Evolutionary conservation across 169 alveolate genomes (phyloP), one percentile per base, ranked within the genome.

Genomic region (Theileria orientalis): DNA sequence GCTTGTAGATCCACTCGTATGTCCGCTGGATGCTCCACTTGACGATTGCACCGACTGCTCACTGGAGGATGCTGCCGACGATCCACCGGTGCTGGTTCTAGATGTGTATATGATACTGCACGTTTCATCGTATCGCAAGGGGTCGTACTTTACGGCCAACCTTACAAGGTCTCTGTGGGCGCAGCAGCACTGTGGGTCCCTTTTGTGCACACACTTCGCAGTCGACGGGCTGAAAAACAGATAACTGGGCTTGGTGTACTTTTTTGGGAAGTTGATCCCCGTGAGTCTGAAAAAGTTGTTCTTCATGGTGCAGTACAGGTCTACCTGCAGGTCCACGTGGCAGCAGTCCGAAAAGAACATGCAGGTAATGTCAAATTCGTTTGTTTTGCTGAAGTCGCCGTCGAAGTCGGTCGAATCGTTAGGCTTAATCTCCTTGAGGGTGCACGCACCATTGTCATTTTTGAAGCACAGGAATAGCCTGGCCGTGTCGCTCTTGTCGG

Each of bases 251-350:
- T 49, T 33, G n/a, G 1, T 7, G 2, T 2, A 67, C 29, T 67
- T 67, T 33, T 23, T 67, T 3, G 62, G 62, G 19, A 40, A 67
- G 40, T 67, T 67, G 32, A 44, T 32, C 27, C 59, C 75, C 3
- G 69, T 19, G 2, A 67, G 47, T 21, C 75, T 32, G 44, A 19
- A 67, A 8, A 13, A 67, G 69, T 32, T 49, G 32, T 67, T 49
- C 21, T 33, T 67, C 54, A 49, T 3, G 8, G 47, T 13, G 21
- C 75, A 67, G 13, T 25, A n/a, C 42, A 67, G 30, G 42, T 67
- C 64, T 13, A 67, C 71, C 16, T 7, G 1, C 32, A 67, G 8
- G 40, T 51, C 75, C 9, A 7, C 41, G 27, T 67, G 75, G 8
- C 75, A 67, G 41, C 75, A 67, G 33, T 51, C 49, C 2, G 21